Evolutionary conservation across 805 yeast species (phyloP).

Genomic region (Nakazawaea laoshanensis): DNA sequence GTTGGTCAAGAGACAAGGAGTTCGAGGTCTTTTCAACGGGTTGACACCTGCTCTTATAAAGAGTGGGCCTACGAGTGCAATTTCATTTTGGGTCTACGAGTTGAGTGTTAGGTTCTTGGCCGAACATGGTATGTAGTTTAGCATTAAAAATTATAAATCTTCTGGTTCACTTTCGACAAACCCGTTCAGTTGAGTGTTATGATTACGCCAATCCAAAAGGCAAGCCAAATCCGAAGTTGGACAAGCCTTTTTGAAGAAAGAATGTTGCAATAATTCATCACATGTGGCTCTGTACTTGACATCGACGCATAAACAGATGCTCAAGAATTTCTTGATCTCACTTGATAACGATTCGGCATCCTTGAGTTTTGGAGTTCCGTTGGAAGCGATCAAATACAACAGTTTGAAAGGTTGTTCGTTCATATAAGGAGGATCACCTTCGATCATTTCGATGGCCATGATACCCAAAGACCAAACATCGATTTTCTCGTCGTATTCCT

Average conservation of each 20-base stretch:
- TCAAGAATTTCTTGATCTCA: conserved; percentile 76
- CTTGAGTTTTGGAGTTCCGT: conserved; percentile 91
- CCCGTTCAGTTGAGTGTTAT: conserved; percentile 3
- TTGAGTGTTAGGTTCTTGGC: conserved; percentile 13
- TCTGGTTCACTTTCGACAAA: conserved; percentile 1
- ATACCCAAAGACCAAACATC: conserved; percentile 98
- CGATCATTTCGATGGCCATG: conserved; percentile 98
- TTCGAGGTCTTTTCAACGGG: conserved; percentile 75
- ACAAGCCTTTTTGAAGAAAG: conserved; percentile 60
- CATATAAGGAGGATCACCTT: conserved; percentile 97
- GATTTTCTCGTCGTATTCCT: conserved; percentile 93
- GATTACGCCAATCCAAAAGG: conserved; percentile 41
- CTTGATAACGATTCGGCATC: conserved; percentile 69
- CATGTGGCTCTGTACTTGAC: conserved; percentile 87
- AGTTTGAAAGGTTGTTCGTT: conserved; percentile 96
- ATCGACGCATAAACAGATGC: conserved; percentile 91
- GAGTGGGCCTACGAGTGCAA: conserved; percentile 65
- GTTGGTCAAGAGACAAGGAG: conserved; percentile 48
- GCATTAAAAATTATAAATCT: neutral
- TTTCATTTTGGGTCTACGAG: conserved; percentile 26
- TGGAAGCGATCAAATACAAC: conserved; percentile 86
- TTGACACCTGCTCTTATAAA: conserved; percentile 65
- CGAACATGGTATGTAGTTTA: neutral
- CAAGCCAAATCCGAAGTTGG: conserved; percentile 49
- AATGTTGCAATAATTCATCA: conserved; percentile 75